Evolutionary conservation across 805 yeast genomes (phyloP).

Genomic region (Candida ulmi): DNA sequence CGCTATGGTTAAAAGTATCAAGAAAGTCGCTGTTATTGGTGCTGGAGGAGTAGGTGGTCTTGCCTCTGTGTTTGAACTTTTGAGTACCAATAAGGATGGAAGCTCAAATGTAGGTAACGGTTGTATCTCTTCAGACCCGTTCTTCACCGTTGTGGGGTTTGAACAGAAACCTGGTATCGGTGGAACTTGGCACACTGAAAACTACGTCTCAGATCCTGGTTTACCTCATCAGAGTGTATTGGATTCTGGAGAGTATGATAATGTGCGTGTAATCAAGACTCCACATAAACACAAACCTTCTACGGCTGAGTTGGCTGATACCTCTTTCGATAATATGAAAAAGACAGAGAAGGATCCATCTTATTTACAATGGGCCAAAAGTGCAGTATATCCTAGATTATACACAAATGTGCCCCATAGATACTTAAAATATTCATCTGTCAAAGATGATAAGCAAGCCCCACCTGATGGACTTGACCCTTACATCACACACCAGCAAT

Average conservation of each 20-base stretch:
- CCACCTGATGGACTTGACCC: constrained; percentile 24
- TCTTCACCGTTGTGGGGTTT: constrained; percentile 35
- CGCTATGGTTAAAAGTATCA: constrained; percentile 5
- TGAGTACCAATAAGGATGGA: constrained; percentile 25
- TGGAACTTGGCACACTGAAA: constrained; percentile 37
- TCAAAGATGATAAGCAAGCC: constrained; percentile 17
- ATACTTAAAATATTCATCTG: constrained; percentile 32
- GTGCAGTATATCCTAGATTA: constrained; percentile 30
- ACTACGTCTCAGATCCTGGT: constrained; percentile 16
- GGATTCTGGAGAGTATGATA: constrained; percentile 28
- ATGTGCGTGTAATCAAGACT: constrained; percentile 26
- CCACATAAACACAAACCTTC: constrained; percentile 9
- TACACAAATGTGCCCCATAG: constrained; percentile 35
- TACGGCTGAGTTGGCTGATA: constrained; percentile 12
- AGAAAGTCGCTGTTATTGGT: constrained; percentile 32
- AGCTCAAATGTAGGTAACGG: constrained; percentile 17
- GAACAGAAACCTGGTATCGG: constrained; percentile 38
- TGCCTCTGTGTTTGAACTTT: constrained; percentile 29
- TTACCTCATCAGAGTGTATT: constrained; percentile 26
- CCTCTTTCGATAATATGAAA: constrained; percentile 16
- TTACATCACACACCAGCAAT: constrained; percentile 32
- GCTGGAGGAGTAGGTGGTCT: constrained; percentile 37
- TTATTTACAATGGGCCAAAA: constrained; percentile 30
- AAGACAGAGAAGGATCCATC: constrained; percentile 21
- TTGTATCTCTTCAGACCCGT: constrained; percentile 9